These are phyloP conservation scores for Lycium ferocissimum DNA, from an alignment of 257 asterid species.

Conservation along the genomic window DNA sequence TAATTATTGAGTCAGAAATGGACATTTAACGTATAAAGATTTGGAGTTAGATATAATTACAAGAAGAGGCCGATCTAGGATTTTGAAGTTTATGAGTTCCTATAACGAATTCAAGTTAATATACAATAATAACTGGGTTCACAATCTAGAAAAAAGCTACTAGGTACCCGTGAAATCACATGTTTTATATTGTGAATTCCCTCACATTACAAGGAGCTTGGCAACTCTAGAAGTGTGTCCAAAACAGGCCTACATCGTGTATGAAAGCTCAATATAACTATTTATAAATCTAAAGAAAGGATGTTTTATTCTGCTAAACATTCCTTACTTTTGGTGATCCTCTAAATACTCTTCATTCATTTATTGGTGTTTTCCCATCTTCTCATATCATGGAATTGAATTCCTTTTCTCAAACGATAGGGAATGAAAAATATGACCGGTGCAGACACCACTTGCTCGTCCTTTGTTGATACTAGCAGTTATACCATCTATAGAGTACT, in stretches of 20 bases:
- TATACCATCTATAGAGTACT: background rate
- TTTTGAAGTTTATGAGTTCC: too few relatives aligned
- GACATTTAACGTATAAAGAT: background rate
- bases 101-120: too few relatives aligned
- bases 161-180: too few relatives aligned
- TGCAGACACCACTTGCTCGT: background rate
- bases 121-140: too few relatives aligned
- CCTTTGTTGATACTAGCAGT: background rate
- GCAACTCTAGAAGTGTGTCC: background rate
- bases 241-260: background rate
- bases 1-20: background rate
- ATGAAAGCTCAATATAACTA: background rate
- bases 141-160: too few relatives aligned
- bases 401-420: background rate
- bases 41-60: background rate
- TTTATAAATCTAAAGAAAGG: background rate
- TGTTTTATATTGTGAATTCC: too few relatives aligned
- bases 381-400: background rate
- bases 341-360: background rate
- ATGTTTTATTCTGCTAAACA: background rate
- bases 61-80: too few relatives aligned
- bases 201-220: background rate
- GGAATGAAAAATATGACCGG: background rate
- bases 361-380: background rate
- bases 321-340: background rate